A percentile compares a stretch with the other conserved stretches of the same genome.
Conservation (phyloP, 1,284 basidiomycete species). For the Apiotrichum montevideense region DNA sequence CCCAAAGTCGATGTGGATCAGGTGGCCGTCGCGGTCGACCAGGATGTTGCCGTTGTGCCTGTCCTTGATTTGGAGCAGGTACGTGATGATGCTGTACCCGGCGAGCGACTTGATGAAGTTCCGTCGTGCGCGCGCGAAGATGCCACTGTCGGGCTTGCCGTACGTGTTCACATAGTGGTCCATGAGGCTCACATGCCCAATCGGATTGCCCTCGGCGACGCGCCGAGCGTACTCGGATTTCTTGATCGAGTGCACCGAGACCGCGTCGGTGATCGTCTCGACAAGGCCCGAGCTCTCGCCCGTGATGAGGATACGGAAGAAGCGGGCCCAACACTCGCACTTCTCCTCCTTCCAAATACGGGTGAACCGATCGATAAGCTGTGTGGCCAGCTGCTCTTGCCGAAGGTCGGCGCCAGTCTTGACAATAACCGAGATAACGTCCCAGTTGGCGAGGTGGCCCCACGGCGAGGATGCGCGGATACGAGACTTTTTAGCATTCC, state of each 20-base stretch:
- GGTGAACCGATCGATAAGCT: slow-evolving; percentile 88
- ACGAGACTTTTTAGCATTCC: slow-evolving; percentile 88
- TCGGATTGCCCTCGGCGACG: slow-evolving; percentile 62
- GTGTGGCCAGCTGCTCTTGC: slow-evolving; percentile 95
- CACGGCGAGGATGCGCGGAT: slow-evolving; percentile 91
- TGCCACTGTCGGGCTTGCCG: slow-evolving; percentile 77
- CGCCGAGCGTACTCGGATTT: slow-evolving; percentile 93
- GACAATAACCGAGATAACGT: slow-evolving; percentile 89
- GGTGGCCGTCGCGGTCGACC: slow-evolving; percentile 86
- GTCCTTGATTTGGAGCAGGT: slow-evolving; percentile 96
- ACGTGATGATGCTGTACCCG: slow-evolving; percentile 90
- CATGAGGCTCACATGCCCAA: slow-evolving; percentile 77
- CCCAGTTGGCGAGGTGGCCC: slow-evolving; percentile 76
- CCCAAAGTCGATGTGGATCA: slow-evolving; percentile 85
- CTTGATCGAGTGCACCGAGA: slow-evolving; percentile 98
- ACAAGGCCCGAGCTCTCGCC: slow-evolving; percentile 87
- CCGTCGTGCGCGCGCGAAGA: slow-evolving; percentile 74
- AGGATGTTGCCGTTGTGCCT: slow-evolving; percentile 98
- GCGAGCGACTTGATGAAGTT: slow-evolving; percentile 95
- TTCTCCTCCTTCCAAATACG: slow-evolving; percentile 92
- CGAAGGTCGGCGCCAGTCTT: slow-evolving; percentile 96
- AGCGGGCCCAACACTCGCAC: slow-evolving; percentile 82
- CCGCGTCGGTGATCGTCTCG: slow-evolving; percentile 92
- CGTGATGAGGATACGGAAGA: slow-evolving; percentile 87
- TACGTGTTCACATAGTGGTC: slow-evolving; percentile 88